Base-by-base conservation (phyloP, 768 basidiomycete genomes). In the Sporobolomyces phaffii region DNA sequence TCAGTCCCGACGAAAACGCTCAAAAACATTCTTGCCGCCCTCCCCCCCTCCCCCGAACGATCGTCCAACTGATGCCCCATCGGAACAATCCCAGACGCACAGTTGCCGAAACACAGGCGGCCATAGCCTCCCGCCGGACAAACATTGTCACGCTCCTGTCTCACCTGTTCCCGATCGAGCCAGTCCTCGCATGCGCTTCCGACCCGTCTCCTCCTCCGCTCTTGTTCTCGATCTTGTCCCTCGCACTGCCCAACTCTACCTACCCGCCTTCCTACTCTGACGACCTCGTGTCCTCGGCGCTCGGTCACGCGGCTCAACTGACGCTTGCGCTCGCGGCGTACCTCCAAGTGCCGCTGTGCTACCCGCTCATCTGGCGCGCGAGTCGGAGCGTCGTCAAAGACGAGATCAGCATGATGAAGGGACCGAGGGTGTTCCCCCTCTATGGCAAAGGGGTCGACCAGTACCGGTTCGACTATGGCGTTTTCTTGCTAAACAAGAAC, bases 401-500 rank as follows among this genome's bases (percentile, higher is more conserved):
- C 79, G 87, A 86, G 17, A 93, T 97, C 54, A 92, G 90, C 52
- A 86, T 87, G 18, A 96, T 98, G 88, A 87, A 91, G 64, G 96
- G 96, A 4, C 92, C 92, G 13, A 81, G 94, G 77, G 88, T 91
- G 91, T 99, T 98, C 77, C 96, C 96, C 22, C 80, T 99, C 34
- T 99, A 91, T 77, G 87, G 90, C 1, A 89, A 85, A 79, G 92
- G 93, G 7, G 93, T 97, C 64, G 96, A 98, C 76, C 88, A 87
- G 47, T 98, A 97, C 78, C 83, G 96, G 29, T 99, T 94, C 75
- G 94, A 98, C 77, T 99, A 98, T 80, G 96, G 87, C 5, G 94
- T 98, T 6, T 98, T 92, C 77, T 79, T 99, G 45, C 81, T 98
- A 36, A 99, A 99, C 80, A 99, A 98, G 78, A 83, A 99, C 78